A percentile compares a stretch with the other conserved stretches of the same genome.
phyloP scores from a whole-genome alignment of 768 basidiomycete genomes.

The Coprinopsis sp. region DNA sequence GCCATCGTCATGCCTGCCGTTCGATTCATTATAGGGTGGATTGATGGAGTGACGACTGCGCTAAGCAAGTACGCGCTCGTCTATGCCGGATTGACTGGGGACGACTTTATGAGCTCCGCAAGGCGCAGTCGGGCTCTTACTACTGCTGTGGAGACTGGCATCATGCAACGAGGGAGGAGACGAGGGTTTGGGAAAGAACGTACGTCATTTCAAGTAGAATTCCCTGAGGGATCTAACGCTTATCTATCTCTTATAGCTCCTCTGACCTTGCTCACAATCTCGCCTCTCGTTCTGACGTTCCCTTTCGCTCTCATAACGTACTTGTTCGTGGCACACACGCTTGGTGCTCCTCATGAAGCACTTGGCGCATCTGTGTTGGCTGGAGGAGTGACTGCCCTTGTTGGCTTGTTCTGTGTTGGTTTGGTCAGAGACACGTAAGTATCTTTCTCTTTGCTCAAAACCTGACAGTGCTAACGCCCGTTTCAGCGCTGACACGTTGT shows the following conservation, averaged over 20 bases:
- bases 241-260: slow-evolving; percentile 35
- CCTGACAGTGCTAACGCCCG: background rate
- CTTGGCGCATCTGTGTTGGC: slow-evolving; percentile 72
- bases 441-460: background rate
- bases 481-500: slow-evolving; percentile 39
- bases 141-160: slow-evolving; percentile 19
- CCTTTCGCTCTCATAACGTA: slow-evolving; percentile 82
- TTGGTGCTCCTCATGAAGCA: slow-evolving; percentile 65
- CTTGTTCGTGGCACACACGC: slow-evolving; percentile 82
- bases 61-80: slow-evolving; percentile 60
- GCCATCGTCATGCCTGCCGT: slow-evolving; percentile 40
- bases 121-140: slow-evolving; percentile 45
- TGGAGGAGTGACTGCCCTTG: slow-evolving; percentile 74
- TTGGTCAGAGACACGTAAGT: slow-evolving; percentile 65
- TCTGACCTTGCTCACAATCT: slow-evolving; percentile 69
- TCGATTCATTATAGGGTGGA: slow-evolving; percentile 50
- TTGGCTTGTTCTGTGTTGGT: slow-evolving; percentile 79
- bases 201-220: slow-evolving; percentile 26
- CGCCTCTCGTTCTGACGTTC: slow-evolving; percentile 75
- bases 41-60: slow-evolving; percentile 48
- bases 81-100: slow-evolving; percentile 74
- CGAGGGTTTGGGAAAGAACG: slow-evolving; percentile 55
- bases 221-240: slow-evolving; percentile 3
- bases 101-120: slow-evolving; percentile 57
- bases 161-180: slow-evolving; percentile 12